Evolutionary conservation across 331 rosid species (phyloP), one percentile per base, ranked within the genome.

Genomic region (Malus hybrid): DNA sequence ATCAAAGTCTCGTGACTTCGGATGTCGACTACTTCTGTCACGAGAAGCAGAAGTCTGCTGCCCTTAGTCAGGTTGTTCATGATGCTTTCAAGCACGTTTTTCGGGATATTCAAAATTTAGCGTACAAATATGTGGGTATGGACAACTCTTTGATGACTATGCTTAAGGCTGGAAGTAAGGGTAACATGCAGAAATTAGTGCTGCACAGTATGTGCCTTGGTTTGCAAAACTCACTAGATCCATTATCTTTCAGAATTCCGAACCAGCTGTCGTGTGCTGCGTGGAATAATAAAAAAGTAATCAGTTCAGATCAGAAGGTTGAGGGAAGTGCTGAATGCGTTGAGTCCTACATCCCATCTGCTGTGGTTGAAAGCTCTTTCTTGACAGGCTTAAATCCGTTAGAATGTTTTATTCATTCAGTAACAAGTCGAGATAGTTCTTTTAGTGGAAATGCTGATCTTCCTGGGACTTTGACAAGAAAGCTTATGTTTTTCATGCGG

Each of bases 141-240:
- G 89, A 85, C 67, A 92, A 95, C 79, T 69, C 92, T 39, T 81
- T 95, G 36, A 83, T 95, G 61, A 63, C 85, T 20, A 95, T 95
- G 97, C 71, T 82, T 39, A 95, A 88, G 86, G 96, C 99, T 72
- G 99, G 99, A 82, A 95, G 99, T 88, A 95, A 95, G 88, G 97
- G 99, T 76, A 95, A 90, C 76, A 70, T 95, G 77, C 73, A 88
- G 81, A 95, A 85, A 81, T 69, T 95, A 80, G 97, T 86, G 71
- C 99, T 90, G 63, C 97, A 95, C 29, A 67, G 91, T 87, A 86
- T 95, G 99, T 95, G 99, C 57, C 93, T 95, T 68, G 99, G 98
- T 69, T 80, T 92, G 89, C 97, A 89, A 82, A 89, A 92, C 82
- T 95, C 99, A 46, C 78, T 95, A 65, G 92, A 89, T 71, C 90